Base-by-base conservation (phyloP, 768 basidiomycete species). In the Leccinum variicolor region DNA sequence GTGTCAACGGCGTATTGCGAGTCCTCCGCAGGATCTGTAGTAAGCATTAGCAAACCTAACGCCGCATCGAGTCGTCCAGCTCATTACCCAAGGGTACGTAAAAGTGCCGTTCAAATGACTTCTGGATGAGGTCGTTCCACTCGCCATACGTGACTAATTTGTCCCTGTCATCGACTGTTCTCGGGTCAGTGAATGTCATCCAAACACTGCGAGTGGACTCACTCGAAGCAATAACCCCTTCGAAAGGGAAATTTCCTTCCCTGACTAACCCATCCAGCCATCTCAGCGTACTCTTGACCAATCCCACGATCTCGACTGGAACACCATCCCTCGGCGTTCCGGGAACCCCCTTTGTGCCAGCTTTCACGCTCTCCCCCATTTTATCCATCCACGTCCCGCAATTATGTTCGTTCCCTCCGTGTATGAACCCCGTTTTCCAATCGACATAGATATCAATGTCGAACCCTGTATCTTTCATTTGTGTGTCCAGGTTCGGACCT, bases 351-450 rank as follows among this genome's bases (percentile, higher is more conserved):
- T 95, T 97, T 53, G 89, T 98, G 1, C 94, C 92, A 4, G 97
- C 96, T 64, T 85, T 91, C 58, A 77, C 78, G 3, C 91, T 94
- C 69, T 96, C 94, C 46, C 97, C 97, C 93, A 95, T 95, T 81
- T 96, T 96, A 77, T 96, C 94, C 94, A 94, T 94, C 94, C 94
- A 96, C 1, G 94, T 95, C 11, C 94, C 94, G 69, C 94, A 95
- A 65, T 96, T 96, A 66, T 81, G 74, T 55, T 76, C 75, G 71
- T 86, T 98, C 8, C 97, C 97, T 26, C 97, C 97, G 58, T 84
- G 79, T 63, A 96, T 84, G 59, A 98, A 72, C 2, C 97, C 97
- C 1, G 92, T 98, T 63, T 81, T 78, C 97, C 97, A 99, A 71
- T 99, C 94, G n/a, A 98, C 94, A 25, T 84, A 74, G 62, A 98